A percentile compares a stretch with the other conserved stretches of the same genome.
Conservation (phyloP, 2,329 filamentous ascomycete species). For the Ceratocystis papillata region DNA sequence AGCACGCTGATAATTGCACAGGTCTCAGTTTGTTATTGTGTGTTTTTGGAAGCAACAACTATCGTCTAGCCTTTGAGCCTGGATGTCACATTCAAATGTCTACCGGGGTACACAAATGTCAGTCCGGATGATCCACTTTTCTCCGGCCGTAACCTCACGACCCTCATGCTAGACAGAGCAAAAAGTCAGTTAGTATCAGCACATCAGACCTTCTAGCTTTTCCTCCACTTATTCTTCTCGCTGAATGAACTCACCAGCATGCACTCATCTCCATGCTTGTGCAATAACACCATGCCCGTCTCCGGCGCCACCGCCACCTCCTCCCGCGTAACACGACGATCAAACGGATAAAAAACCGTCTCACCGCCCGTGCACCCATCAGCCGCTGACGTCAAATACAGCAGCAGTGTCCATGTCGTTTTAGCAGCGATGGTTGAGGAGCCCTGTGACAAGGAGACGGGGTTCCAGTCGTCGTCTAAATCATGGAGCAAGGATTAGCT, state of each 20-base stretch:
- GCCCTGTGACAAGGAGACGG: slow-evolving; percentile 44
- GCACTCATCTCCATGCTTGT: slow-evolving; percentile 82
- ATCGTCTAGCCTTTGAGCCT: no score
- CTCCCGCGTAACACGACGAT: slow-evolving; percentile 44
- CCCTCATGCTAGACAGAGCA: slow-evolving; percentile 57
- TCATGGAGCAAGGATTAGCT: neutral
- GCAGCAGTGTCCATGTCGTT: slow-evolving; percentile 83
- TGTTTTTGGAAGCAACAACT: no score
- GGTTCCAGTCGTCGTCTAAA: slow-evolving; percentile 77
- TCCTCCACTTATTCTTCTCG: neutral
- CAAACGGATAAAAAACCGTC: slow-evolving; percentile 80
- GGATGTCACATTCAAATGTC: neutral
- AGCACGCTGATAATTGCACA: no score
- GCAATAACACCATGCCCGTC: slow-evolving; percentile 74
- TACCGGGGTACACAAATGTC: slow-evolving; percentile 54
- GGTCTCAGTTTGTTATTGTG: no score
- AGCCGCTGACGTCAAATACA: slow-evolving; percentile 68
- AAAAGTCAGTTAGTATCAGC: slow-evolving; percentile 3
- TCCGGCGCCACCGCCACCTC: slow-evolving; percentile 64
- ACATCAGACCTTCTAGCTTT: neutral
- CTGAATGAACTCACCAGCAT: slow-evolving; percentile 50
- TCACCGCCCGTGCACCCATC: slow-evolving; percentile 76
- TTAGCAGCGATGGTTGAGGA: slow-evolving; percentile 33
- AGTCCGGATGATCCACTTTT: slow-evolving; percentile 85
- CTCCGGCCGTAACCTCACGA: slow-evolving; percentile 62